Conservation (phyloP, 306 rosid species). For the Carpinus fangiana region DNA sequence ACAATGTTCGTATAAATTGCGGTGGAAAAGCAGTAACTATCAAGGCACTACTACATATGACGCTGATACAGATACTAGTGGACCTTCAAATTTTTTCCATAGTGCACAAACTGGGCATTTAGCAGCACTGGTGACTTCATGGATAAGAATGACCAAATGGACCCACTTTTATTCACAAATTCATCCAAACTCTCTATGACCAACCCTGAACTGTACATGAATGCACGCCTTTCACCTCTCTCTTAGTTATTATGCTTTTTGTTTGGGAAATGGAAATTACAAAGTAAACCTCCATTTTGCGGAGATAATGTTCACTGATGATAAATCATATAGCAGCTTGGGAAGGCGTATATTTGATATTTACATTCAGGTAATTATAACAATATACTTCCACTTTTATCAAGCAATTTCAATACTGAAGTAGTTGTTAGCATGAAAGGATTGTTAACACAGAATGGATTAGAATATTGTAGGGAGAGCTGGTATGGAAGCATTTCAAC, state of each 20-base stretch:
- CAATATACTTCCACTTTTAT: not conserved
- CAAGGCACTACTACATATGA: conserved; percentile 18
- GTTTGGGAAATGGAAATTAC: conserved; percentile 44
- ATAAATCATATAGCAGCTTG: conserved; percentile 32
- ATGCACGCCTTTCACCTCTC: conserved; percentile 50
- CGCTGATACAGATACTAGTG: conserved; percentile 8
- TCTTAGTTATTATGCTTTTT: conserved; percentile 43
- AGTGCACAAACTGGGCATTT: conserved; percentile 32
- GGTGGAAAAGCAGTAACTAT: conserved; percentile 34
- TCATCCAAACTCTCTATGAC: conserved; percentile 20
- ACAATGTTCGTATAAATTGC: conserved; percentile 42
- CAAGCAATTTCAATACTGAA: not conserved
- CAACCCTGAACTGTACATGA: conserved; percentile 38
- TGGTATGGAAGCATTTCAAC: conserved; percentile 39
- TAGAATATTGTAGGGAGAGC: conserved; percentile 28
- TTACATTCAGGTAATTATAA: conserved; percentile 39
- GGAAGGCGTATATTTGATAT: conserved; percentile 56
- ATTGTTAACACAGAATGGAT: not conserved
- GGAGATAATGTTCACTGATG: conserved; percentile 32
- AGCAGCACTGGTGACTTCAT: conserved; percentile 41
- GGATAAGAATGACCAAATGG: not conserved
- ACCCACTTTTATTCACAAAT: not conserved
- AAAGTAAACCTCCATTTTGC: conserved; percentile 46
- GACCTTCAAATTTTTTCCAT: conserved; percentile 14
- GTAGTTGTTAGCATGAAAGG: not conserved